Conservation (phyloP, 2,329 filamentous ascomycete genomes). For the Pseudogymnoascus sp. region DNA sequence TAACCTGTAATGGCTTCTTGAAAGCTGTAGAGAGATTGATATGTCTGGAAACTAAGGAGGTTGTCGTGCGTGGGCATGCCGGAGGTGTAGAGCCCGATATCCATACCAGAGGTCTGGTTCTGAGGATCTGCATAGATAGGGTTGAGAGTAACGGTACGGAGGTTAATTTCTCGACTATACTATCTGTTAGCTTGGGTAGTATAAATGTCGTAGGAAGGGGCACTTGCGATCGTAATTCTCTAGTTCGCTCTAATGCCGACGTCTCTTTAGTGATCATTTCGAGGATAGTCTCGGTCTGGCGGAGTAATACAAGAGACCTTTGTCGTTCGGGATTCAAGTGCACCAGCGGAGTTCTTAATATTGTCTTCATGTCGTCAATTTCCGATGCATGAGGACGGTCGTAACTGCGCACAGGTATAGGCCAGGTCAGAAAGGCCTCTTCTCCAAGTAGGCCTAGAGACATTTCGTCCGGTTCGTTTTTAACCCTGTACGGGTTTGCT, state of each 20-base stretch:
- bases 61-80: constrained; percentile 2
- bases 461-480: constrained; percentile 7
- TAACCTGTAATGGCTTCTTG: constrained; percentile 11
- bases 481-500: background rate
- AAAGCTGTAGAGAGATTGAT: background rate
- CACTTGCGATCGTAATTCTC: background rate
- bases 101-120: background rate
- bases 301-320: constrained; percentile 8
- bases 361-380: constrained; percentile 8
- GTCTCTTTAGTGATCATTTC: constrained; percentile 11
- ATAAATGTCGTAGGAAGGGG: background rate
- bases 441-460: background rate
- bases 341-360: background rate
- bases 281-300: constrained; percentile 1
- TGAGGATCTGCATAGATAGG: constrained; percentile 10
- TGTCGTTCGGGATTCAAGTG: background rate
- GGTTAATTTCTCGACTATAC: background rate
- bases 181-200: background rate
- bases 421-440: constrained; percentile 8
- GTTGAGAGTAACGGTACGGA: constrained; percentile 2
- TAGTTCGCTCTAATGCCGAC: background rate
- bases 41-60: constrained; percentile 9
- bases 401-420: background rate
- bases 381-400: background rate
- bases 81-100: constrained; percentile 6